Percentiles rank a stretch among this genome's conserved stretches.
Conservation (phyloP, 2,329 filamentous ascomycete genomes). For the Hypoxylon sp. region DNA sequence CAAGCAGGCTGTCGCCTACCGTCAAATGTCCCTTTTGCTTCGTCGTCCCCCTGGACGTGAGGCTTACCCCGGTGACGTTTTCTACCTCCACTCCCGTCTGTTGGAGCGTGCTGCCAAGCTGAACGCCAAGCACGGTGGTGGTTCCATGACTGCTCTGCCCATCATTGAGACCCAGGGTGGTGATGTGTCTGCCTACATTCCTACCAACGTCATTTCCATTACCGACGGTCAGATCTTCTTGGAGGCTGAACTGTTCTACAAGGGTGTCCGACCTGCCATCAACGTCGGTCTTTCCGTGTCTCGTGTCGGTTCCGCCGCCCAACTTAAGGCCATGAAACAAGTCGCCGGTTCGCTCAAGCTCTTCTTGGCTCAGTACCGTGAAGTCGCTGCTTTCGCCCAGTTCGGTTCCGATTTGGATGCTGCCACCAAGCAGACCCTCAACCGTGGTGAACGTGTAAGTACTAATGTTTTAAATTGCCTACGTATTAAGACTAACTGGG, state of each 20-base stretch:
- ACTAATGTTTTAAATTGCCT: constrained; percentile 13
- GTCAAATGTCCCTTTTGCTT: constrained; percentile 98
- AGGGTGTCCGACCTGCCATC: constrained; percentile 99
- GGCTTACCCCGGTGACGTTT: constrained; percentile 98
- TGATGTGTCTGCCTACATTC: constrained; percentile 99
- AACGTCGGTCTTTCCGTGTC: constrained; percentile 99
- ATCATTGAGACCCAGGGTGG: constrained; percentile 99
- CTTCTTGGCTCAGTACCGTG: constrained; percentile 99
- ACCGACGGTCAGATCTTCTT: constrained; percentile 99
- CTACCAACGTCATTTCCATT: constrained; percentile 99
- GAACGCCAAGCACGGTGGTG: constrained; percentile 94
- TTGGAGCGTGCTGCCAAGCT: constrained; percentile 99
- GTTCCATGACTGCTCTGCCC: constrained; percentile 96
- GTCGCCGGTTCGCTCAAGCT: constrained; percentile 99
- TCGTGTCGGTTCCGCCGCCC: constrained; percentile 98
- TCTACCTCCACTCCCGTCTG: constrained; percentile 99
- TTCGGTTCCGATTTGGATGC: constrained; percentile 99
- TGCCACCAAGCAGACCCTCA: constrained; percentile 97
- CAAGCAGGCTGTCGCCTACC: constrained; percentile 98
- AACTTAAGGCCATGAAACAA: constrained; percentile 99
- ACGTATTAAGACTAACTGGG: constrained; percentile 38
- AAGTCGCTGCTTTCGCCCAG: constrained; percentile 99
- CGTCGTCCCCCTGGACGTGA: constrained; percentile 98
- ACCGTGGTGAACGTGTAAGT: constrained; percentile 96
- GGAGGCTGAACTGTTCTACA: constrained; percentile 99